Percentiles rank a stretch among this genome's conserved stretches.
phyloP scores from a whole-genome alignment of 345 rosid species.

The Cardiospermum halicacabum region DNA sequence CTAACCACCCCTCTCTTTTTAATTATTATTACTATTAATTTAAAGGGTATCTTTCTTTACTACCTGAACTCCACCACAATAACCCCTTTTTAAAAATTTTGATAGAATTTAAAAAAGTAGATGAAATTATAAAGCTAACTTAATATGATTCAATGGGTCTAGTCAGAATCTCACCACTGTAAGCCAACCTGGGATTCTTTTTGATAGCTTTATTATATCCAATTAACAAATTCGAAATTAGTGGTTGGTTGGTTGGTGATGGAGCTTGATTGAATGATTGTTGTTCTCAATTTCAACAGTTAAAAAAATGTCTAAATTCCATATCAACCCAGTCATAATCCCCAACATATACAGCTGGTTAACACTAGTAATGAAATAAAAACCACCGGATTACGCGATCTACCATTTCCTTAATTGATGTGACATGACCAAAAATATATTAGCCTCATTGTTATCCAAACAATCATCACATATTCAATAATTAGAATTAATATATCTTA shows the following conservation, averaged over 20 bases:
- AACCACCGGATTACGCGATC: constrained; percentile 44
- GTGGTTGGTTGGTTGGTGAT: constrained; percentile 34
- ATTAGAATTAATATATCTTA: constrained; percentile 27
- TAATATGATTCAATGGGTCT: constrained; percentile 43
- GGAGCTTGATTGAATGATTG: constrained; percentile 25
- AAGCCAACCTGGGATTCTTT: constrained; percentile 66
- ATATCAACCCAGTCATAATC: too few species aligned
- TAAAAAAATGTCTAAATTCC: too few species aligned
- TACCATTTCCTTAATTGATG: constrained; percentile 26
- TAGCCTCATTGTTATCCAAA: constrained; percentile 4
- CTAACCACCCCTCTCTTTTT: constrained; percentile 15
- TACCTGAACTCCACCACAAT: constrained; percentile 45
- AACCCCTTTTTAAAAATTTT: not conserved
- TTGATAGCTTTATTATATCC: constrained; percentile 19
- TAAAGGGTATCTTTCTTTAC: constrained; percentile 35
- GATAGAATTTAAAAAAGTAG: constrained; percentile 10
- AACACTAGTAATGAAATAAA: constrained; percentile 49
- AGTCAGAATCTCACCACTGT: constrained; percentile 54
- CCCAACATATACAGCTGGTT: constrained; percentile 76
- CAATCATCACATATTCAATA: constrained; percentile 22
- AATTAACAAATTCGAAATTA: constrained; percentile 1
- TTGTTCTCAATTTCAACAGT: constrained; percentile 12
- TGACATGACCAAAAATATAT: constrained; percentile 15
- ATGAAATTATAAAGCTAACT: constrained; percentile 24
- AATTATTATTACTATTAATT: not conserved